Evolutionary conservation across 805 yeast genomes (phyloP).

Genomic region (Helenozyma rhizophorensis): DNA sequence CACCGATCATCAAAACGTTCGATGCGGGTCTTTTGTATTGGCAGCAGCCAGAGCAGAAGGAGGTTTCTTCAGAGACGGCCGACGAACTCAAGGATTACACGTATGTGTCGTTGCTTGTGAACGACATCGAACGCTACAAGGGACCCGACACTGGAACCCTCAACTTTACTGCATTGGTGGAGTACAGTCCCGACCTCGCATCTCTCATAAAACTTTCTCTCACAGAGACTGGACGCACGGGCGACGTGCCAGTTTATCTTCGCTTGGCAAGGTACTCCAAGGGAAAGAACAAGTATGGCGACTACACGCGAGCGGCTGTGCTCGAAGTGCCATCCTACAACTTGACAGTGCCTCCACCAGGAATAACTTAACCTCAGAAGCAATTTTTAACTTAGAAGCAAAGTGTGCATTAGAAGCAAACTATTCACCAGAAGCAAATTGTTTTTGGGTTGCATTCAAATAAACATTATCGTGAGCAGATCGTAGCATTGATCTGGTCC

Average conservation of each 20-base stretch:
- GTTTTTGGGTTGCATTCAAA: no score
- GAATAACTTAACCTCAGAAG: constrained; percentile 53
- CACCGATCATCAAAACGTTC: constrained; percentile 45
- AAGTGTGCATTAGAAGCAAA: no score
- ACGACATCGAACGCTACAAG: constrained; percentile 73
- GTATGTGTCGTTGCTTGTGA: constrained; percentile 63
- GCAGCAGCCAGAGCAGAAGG: constrained; percentile 18
- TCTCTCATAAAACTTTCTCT: constrained; percentile 23
- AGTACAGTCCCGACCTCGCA: constrained; percentile 18
- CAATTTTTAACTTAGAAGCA: no score
- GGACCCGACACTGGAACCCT: constrained; percentile 44
- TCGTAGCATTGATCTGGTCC: no score
- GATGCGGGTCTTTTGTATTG: constrained; percentile 36
- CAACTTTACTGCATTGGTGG: constrained; percentile 24
- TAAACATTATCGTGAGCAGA: no score
- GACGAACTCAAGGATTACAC: constrained; percentile 22
- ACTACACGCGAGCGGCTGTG: constrained; percentile 61
- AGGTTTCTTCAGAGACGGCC: constrained; percentile 6
- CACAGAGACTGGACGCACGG: constrained; percentile 5
- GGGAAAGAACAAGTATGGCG: constrained; percentile 42
- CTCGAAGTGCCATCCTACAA: constrained; percentile 58
- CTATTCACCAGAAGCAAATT: no score
- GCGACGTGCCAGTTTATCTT: constrained; percentile 40
- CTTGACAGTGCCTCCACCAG: constrained; percentile 47
- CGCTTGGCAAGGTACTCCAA: constrained; percentile 52